Percentiles rank a stretch among this genome's conserved stretches.
These are phyloP conservation scores for Ascoidea rubescens DNA, from an alignment of 805 yeast genomes.

Conservation along the genomic window DNA sequence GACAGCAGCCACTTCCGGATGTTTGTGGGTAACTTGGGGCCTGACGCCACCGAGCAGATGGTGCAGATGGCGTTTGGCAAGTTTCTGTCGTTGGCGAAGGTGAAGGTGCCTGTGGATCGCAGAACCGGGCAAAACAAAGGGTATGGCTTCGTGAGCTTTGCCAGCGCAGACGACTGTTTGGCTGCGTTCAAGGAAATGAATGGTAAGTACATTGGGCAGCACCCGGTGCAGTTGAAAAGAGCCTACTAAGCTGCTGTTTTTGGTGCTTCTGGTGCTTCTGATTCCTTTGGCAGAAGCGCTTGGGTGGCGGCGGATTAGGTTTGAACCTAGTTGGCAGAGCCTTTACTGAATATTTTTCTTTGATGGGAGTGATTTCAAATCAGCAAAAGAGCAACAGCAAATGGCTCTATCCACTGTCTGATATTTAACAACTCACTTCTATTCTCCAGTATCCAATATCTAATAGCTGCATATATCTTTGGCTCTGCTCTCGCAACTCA, in stretches of 20 bases:
- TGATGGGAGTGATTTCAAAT: too few relatives aligned
- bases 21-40: slow-evolving; percentile 64
- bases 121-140: slow-evolving; percentile 40
- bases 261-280: too few relatives aligned
- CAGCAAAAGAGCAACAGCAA: too few relatives aligned
- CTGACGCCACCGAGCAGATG: slow-evolving; percentile 46
- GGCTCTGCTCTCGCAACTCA: too few relatives aligned
- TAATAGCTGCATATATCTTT: too few relatives aligned
- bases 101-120: slow-evolving; percentile 41
- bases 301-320: too few relatives aligned
- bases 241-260: slow-evolving; percentile 21
- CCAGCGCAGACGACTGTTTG: slow-evolving; percentile 49
- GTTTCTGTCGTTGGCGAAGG: slow-evolving; percentile 41
- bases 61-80: slow-evolving; percentile 39
- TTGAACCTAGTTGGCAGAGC: too few relatives aligned
- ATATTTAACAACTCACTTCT: too few relatives aligned
- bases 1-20: slow-evolving; percentile 57
- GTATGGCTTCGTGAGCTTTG: slow-evolving; percentile 63
- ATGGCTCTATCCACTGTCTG: too few relatives aligned
- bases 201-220: slow-evolving; percentile 62
- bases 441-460: too few relatives aligned
- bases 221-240: slow-evolving; percentile 55
- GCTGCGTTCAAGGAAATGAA: slow-evolving; percentile 63
- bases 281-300: too few relatives aligned
- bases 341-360: too few relatives aligned